Evolutionary conservation across 208 protist species (phyloP).

Genomic region (Leishmania tropica): DNA sequence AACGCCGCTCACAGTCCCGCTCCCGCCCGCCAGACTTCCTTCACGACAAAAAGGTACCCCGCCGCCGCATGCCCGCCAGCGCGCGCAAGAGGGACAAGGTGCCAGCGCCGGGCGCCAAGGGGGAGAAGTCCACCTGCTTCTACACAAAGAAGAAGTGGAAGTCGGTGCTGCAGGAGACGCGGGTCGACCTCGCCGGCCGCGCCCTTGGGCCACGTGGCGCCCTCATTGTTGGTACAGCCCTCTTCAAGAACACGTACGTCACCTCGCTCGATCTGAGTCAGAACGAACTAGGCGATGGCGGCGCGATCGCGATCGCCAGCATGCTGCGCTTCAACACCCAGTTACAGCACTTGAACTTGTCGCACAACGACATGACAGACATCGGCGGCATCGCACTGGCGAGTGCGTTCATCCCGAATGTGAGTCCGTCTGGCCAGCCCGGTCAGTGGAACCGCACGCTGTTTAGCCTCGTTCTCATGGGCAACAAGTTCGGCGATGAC

Average conservation of each 20-base stretch:
- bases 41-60: not conserved
- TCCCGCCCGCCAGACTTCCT: not conserved
- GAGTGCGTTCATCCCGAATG: conserved; percentile 84
- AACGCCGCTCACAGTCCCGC: not conserved
- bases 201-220: conserved; percentile 57
- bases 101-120: conserved; percentile 69
- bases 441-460: conserved; percentile 87
- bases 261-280: conserved; percentile 65
- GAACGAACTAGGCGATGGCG: conserved; percentile 77
- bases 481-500: conserved; percentile 78
- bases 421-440: conserved; percentile 73
- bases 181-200: conserved; percentile 64
- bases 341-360: conserved; percentile 74
- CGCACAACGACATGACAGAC: conserved; percentile 81
- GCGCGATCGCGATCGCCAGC: conserved; percentile 67
- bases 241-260: conserved; percentile 70
- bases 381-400: conserved; percentile 85
- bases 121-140: conserved; percentile 78
- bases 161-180: conserved; percentile 46
- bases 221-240: conserved; percentile 67
- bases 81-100: conserved; percentile 62
- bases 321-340: conserved; percentile 66
- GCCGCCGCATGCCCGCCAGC: not conserved
- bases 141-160: conserved; percentile 82
- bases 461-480: conserved; percentile 66